phyloP scores from a whole-genome alignment of 2,329 filamentous ascomycete genomes.

The Microcera coccophila region DNA sequence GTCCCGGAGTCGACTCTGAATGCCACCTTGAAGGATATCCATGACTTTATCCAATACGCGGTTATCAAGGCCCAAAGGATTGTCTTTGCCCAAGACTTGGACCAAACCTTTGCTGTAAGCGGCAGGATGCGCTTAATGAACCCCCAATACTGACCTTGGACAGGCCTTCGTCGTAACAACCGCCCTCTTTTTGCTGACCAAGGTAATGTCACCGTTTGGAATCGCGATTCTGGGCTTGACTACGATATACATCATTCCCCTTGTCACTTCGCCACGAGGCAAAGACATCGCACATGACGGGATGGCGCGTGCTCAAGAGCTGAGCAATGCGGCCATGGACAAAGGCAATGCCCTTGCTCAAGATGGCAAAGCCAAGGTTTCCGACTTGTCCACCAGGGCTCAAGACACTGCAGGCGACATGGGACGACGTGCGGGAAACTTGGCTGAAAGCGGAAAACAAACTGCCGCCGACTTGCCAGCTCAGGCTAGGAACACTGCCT shows the following conservation, averaged over 20 bases:
- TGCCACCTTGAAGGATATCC: conserved; percentile 15
- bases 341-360: conserved; percentile 11
- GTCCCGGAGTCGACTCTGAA: conserved; percentile 19
- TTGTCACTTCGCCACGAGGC: conserved; percentile 12
- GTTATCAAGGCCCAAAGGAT: conserved; percentile 13
- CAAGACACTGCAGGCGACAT: conserved; percentile 3
- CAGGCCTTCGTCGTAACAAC: conserved; percentile 11
- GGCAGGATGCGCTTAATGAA: no score
- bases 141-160: background rate
- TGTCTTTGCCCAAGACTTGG: conserved; percentile 11
- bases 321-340: conserved; percentile 9
- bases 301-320: conserved; percentile 10
- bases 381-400: conserved; percentile 13
- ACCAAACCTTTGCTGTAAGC: conserved; percentile 16
- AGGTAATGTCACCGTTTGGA: conserved; percentile 16
- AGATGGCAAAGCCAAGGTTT: conserved; percentile 9
- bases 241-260: conserved; percentile 13
- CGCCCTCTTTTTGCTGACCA: conserved; percentile 10
- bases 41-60: conserved; percentile 16
- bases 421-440: background rate
- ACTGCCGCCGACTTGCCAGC: conserved; percentile 6
- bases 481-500: conserved; percentile 4
- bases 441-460: conserved; percentile 7
- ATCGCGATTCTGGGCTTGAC: conserved; percentile 12
- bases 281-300: conserved; percentile 10